These are phyloP conservation scores for Jacaranda copaia DNA, from an alignment of 257 asterid genomes.

Conservation along the genomic window DNA sequence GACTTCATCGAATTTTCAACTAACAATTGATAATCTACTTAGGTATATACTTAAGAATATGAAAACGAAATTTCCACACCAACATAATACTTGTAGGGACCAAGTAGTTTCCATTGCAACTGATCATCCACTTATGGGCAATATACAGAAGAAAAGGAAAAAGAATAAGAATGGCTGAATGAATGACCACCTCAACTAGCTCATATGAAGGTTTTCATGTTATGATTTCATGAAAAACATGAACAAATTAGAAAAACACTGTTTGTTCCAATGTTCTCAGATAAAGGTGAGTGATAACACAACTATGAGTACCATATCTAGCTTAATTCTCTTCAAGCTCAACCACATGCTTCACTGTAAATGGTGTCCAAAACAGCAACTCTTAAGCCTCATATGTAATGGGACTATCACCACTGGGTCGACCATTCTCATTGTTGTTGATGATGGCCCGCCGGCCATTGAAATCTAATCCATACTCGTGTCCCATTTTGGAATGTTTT, in stretches of 20 bases:
- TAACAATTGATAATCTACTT: too few relatives aligned
- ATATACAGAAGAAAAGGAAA: background rate
- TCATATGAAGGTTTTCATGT: background rate
- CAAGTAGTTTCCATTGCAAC: background rate
- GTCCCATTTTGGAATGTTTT: slow-evolving; percentile 79
- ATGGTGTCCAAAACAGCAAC: background rate
- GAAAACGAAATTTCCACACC: too few relatives aligned
- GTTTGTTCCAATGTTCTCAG: background rate
- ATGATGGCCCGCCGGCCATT: slow-evolving; percentile 48
- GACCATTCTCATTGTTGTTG: slow-evolving; percentile 44
- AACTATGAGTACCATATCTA: background rate
- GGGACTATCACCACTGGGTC: slow-evolving; percentile 12
- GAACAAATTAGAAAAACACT: background rate
- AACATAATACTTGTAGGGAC: too few relatives aligned
- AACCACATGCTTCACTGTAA: background rate
- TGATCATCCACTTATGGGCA: background rate
- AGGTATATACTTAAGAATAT: too few relatives aligned
- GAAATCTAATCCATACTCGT: slow-evolving; percentile 58
- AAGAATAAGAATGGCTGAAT: background rate
- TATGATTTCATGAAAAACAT: background rate
- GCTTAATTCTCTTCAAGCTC: too few relatives aligned
- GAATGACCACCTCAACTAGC: background rate
- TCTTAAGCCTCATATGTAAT: background rate
- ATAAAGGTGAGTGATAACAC: background rate
- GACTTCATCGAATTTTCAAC: too few relatives aligned